Conservation (phyloP, 768 basidiomycete species). For the Mycena vitilis region DNA sequence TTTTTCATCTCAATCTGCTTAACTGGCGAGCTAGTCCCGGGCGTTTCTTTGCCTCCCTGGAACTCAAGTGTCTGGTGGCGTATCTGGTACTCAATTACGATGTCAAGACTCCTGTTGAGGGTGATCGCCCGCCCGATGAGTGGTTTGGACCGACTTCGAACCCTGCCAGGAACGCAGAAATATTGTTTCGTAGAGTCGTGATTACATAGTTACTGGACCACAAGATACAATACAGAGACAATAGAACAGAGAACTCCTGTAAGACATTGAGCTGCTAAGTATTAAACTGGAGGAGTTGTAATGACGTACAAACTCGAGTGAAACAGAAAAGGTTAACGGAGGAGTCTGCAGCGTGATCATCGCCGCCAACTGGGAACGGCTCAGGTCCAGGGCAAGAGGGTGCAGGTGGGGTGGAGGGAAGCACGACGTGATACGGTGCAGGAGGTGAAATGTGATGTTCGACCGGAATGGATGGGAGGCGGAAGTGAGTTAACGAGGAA, state of each 20-base stretch:
- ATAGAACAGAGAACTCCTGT: neutral
- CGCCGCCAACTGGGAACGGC: neutral
- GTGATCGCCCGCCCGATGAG: no score
- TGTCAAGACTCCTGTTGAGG: no score
- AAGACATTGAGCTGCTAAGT: neutral
- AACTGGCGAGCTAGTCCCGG: no score
- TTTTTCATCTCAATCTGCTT: no score
- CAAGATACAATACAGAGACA: no score
- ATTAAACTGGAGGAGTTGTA: neutral
- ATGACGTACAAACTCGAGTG: conserved; percentile 11
- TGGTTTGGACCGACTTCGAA: no score
- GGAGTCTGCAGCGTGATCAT: conserved; percentile 12
- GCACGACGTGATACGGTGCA: conserved; percentile 30
- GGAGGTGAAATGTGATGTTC: neutral
- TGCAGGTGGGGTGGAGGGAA: conserved; percentile 26
- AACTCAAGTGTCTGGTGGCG: no score
- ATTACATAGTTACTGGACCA: no score
- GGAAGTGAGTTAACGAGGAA: conserved; percentile 12
- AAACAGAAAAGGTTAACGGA: conserved; percentile 23
- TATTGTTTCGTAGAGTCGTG: no score
- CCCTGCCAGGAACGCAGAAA: no score
- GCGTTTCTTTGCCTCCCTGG: no score
- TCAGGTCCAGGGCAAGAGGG: neutral
- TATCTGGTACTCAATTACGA: no score
- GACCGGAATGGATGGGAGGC: conserved; percentile 10